Conservation (phyloP, 495 filamentous ascomycete species). For the Podospora pseudocomata region DNA sequence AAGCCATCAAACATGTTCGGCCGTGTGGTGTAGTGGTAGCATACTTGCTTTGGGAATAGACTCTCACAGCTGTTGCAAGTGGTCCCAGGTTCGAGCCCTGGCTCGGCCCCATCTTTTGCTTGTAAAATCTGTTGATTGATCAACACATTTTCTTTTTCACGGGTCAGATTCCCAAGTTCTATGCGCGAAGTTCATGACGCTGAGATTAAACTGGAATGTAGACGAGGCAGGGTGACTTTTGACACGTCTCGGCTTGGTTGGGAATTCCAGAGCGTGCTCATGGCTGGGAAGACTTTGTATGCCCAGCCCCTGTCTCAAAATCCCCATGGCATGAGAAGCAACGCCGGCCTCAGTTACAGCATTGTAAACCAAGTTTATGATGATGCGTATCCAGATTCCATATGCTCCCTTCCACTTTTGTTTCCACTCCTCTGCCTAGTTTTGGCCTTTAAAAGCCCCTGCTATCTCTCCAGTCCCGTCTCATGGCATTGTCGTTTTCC, state of each 20-base stretch:
- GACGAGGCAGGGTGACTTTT: not conserved
- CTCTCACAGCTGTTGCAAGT: slow-evolving; percentile 19
- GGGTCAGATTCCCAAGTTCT: too few species aligned
- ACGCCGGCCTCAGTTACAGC: not conserved
- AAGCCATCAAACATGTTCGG: slow-evolving; percentile 2
- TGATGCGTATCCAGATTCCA: not conserved
- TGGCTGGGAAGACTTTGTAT: not conserved
- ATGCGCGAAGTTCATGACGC: too few species aligned
- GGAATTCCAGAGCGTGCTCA: not conserved
- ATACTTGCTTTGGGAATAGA: slow-evolving; percentile 28
- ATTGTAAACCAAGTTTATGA: not conserved
- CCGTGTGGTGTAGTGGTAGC: slow-evolving; percentile 29
- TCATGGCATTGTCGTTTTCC: too few species aligned
- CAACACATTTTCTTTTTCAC: too few species aligned
- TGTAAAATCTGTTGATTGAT: too few species aligned
- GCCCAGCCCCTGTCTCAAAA: not conserved
- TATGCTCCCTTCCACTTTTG: not conserved
- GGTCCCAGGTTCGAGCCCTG: slow-evolving; percentile 29
- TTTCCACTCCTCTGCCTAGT: too few species aligned
- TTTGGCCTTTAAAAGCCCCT: not conserved
- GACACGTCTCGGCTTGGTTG: not conserved
- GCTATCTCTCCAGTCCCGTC: too few species aligned
- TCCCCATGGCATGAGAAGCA: not conserved
- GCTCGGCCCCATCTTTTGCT: slow-evolving; percentile 18
- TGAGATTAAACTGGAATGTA: not conserved